Conservation (phyloP, 2,329 filamentous ascomycete genomes). For the Aureobasidium namibiae region DNA sequence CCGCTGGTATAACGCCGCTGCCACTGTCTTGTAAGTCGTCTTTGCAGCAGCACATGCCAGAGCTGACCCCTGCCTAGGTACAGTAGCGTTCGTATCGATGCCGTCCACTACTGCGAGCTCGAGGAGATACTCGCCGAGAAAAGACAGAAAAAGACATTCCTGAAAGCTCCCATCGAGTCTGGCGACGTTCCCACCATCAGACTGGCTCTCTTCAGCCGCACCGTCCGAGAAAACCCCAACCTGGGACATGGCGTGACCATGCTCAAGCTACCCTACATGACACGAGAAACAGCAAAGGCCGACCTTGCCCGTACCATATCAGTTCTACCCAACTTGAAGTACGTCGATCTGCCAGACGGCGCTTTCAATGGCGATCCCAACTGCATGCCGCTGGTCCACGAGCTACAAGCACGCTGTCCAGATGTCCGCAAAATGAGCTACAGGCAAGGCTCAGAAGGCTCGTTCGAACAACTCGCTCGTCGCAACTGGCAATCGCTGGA, state of each 20-base stretch:
- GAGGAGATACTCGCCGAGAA: conserved; percentile 73
- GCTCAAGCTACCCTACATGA: conserved; percentile 91
- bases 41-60: not conserved
- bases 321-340: conserved; percentile 74
- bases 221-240: conserved; percentile 67
- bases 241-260: conserved; percentile 65
- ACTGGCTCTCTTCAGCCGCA: conserved; percentile 69
- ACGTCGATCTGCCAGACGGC: conserved; percentile 84
- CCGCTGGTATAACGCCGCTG: conserved; percentile 58
- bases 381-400: conserved; percentile 68
- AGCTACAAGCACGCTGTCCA: conserved; percentile 74
- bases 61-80: conserved; percentile 37
- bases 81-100: conserved; percentile 82
- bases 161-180: conserved; percentile 54
- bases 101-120: conserved; percentile 87
- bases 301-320: conserved; percentile 80
- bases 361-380: conserved; percentile 73
- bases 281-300: conserved; percentile 75
- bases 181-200: conserved; percentile 71
- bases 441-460: conserved; percentile 65
- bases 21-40: conserved; percentile 54
- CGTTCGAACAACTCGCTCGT: conserved; percentile 60
- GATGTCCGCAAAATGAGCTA: conserved; percentile 88
- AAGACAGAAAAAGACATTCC: conserved; percentile 60
- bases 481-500: conserved; percentile 64